A percentile compares a stretch with the other conserved stretches of the same genome.
These are phyloP conservation scores for Aristolochia californica DNA, from an alignment of 164 flowering plant genomes.

Conservation along the genomic window DNA sequence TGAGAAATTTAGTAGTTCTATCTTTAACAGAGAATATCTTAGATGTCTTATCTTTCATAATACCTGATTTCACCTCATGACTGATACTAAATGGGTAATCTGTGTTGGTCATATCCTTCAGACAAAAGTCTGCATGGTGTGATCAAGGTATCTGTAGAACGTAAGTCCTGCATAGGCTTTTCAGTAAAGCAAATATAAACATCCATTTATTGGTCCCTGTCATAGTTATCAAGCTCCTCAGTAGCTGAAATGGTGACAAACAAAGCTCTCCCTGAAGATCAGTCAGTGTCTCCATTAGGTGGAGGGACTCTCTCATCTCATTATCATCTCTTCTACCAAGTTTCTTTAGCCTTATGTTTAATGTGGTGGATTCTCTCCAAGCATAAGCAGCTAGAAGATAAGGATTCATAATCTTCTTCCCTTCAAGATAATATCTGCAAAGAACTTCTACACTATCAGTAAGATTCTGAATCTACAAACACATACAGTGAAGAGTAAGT, in stretches of 20 bases:
- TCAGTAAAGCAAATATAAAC: constrained; percentile 26
- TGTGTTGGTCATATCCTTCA: constrained; percentile 6
- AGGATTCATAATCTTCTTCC: constrained; percentile 51
- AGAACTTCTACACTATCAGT: neutral
- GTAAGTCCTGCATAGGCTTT: constrained; percentile 31
- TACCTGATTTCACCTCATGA: constrained; percentile 44
- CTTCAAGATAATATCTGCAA: constrained; percentile 50
- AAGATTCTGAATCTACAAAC: neutral
- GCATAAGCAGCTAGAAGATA: constrained; percentile 28
- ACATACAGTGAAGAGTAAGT: neutral
- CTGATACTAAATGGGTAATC: constrained; percentile 28
- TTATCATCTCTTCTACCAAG: constrained; percentile 2
- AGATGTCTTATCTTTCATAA: neutral
- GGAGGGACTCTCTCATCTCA: neutral
- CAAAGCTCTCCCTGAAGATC: constrained; percentile 37
- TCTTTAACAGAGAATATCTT: neutral
- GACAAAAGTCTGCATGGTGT: constrained; percentile 7
- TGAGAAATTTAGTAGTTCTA: neutral
- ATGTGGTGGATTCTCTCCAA: constrained; percentile 41
- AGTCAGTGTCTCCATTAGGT: constrained; percentile 6
- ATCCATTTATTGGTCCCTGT: constrained; percentile 24
- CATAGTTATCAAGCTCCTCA: constrained; percentile 29
- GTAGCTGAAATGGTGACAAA: constrained; percentile 24
- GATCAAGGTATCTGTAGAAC: constrained; percentile 33
- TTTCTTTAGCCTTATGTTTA: constrained; percentile 30